Evolutionary conservation across 805 yeast genomes (phyloP).

Genomic region (Saccharomycopsis olivae): DNA sequence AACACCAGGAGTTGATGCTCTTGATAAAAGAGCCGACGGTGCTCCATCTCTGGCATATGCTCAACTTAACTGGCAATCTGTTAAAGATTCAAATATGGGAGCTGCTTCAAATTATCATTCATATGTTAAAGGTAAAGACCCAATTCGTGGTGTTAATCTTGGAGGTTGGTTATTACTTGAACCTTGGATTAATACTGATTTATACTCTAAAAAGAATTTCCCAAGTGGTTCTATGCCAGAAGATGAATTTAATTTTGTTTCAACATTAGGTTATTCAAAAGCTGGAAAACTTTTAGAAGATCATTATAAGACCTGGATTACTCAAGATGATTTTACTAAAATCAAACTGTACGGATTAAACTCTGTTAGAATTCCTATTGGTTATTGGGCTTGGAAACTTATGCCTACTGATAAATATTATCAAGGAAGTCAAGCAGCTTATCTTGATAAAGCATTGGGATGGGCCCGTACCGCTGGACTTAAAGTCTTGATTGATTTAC

Average conservation of each 20-base stretch:
- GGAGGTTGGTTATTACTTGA: conserved; percentile 72
- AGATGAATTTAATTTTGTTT: conserved; percentile 50
- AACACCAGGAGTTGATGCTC: background rate
- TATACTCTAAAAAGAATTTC: conserved; percentile 33
- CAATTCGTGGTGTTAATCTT: conserved; percentile 36
- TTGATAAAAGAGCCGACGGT: background rate
- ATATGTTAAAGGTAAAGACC: conserved; percentile 6
- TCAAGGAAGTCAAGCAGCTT: conserved; percentile 46
- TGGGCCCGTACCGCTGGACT: conserved; percentile 60
- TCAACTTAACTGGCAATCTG: background rate
- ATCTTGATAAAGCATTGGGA: conserved; percentile 50
- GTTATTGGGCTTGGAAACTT: conserved; percentile 55
- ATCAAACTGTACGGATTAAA: conserved; percentile 49
- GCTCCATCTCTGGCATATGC: background rate
- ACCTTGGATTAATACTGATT: conserved; percentile 59
- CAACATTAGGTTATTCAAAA: conserved; percentile 35
- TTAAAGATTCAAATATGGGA: conserved; percentile 11
- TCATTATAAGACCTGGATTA: conserved; percentile 52
- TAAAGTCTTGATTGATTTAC: conserved; percentile 67
- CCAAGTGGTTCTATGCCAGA: conserved; percentile 35
- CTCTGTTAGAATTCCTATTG: conserved; percentile 65
- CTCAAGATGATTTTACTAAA: conserved; percentile 44
- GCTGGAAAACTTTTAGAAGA: conserved; percentile 32
- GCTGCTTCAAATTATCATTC: conserved; percentile 3
- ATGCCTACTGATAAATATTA: conserved; percentile 49